A percentile compares a stretch with the other conserved stretches of the same genome.
These are phyloP conservation scores for Mallotus repandus DNA, from an alignment of 441 rosid species.

Conservation along the genomic window DNA sequence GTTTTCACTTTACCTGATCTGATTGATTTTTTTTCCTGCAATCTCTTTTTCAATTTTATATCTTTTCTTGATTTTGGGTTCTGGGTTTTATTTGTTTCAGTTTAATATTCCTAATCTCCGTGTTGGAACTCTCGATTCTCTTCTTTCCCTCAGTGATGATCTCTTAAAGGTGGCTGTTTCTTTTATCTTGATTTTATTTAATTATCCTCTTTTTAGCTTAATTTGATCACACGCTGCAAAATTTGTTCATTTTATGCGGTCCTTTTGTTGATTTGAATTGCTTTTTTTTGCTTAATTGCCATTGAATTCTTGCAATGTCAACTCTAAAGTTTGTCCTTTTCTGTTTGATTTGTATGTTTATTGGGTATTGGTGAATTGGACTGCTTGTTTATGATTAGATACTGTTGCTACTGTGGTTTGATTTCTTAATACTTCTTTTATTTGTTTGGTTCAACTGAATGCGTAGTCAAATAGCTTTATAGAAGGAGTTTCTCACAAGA, in stretches of 20 bases:
- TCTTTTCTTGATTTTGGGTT: neutral
- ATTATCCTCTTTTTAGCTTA: too few relatives aligned
- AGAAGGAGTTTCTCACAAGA: constrained; percentile 93
- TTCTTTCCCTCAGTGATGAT: constrained; percentile 93
- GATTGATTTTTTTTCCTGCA: neutral
- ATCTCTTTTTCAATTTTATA: neutral
- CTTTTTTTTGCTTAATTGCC: neutral
- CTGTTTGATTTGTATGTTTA: too few relatives aligned
- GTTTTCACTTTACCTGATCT: constrained; percentile 16
- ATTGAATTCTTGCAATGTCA: neutral
- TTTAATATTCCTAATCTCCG: constrained; percentile 95
- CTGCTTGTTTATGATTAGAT: neutral
- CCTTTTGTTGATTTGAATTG: too few relatives aligned
- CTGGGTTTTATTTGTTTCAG: constrained; percentile 37
- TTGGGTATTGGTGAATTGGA: neutral
- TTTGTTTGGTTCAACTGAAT: constrained; percentile 8
- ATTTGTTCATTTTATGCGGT: too few relatives aligned
- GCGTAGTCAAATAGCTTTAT: constrained; percentile 84
- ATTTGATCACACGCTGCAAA: neutral
- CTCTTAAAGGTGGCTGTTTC: constrained; percentile 63
- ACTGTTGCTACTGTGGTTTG: too few relatives aligned
- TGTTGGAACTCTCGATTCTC: constrained; percentile 96
- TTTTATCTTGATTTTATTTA: neutral
- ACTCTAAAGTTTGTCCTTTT: neutral
- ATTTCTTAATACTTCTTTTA: too few relatives aligned